Conservation (phyloP, 768 basidiomycete genomes). For the Inosperma sp. region DNA sequence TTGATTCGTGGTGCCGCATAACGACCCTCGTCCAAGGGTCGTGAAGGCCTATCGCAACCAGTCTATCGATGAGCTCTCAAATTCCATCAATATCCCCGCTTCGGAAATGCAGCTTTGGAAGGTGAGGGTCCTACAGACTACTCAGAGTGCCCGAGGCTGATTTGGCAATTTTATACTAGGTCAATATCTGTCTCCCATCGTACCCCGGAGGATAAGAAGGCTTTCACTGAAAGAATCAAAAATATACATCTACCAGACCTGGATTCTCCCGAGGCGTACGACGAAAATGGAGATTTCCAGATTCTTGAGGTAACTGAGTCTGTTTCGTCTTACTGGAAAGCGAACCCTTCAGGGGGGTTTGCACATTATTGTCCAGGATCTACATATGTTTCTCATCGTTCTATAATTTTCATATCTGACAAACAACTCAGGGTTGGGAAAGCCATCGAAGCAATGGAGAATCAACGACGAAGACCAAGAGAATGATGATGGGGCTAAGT, state of each 20-base stretch:
- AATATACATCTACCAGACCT: not conserved
- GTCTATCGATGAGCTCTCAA: not conserved
- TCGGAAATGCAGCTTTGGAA: conserved; percentile 1
- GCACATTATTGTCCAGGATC: conserved; percentile 1
- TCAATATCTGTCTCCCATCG: not conserved
- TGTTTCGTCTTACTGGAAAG: not conserved
- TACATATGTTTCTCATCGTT: not conserved
- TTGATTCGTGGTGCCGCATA: too few species aligned
- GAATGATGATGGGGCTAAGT: not conserved
- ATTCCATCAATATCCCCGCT: not conserved
- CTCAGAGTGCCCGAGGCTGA: not conserved
- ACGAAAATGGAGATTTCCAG: conserved; percentile 1
- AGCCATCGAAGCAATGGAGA: not conserved
- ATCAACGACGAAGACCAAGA: not conserved
- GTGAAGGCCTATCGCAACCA: not conserved
- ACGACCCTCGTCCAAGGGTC: too few species aligned
- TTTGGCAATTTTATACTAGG: not conserved
- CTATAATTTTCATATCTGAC: not conserved
- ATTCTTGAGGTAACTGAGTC: not conserved
- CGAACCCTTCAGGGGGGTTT: conserved; percentile 1
- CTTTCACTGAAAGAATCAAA: conserved; percentile 1
- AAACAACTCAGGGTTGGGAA: not conserved
- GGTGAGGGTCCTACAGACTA: not conserved
- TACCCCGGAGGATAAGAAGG: not conserved
- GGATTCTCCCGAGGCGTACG: not conserved